Base-by-base conservation (phyloP, 306 rosid species). In the Echinosophora koreensis region DNA sequence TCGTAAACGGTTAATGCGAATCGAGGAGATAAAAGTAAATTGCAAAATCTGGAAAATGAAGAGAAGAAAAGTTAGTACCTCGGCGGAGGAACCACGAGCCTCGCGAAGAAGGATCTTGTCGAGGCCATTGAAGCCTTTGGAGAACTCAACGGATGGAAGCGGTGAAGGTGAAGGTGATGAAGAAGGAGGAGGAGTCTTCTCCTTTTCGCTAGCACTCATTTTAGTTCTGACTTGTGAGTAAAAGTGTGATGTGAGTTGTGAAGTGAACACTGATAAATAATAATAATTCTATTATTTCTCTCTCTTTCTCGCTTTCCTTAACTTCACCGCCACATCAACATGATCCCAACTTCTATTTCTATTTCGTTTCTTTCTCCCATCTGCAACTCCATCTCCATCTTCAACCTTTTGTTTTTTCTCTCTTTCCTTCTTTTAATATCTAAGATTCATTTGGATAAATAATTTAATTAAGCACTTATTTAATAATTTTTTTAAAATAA, bases 91-190 rank as follows among this genome's bases (percentile, higher is more conserved):
- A n/a, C 94, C 94, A 27, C 94, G 90, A 1, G 87, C 65, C 22
- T 90, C 84, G 68, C 88, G 88, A 46, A 84, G 91, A 18, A 92
- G 39, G 79, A 90, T 54, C 81, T 88, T 90, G n/a, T 90, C 86
- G 46, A 88, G 84, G 66, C 95, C 97, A 84, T 90, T 90, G 87
- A 79, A 1, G 82, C 93, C 97, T 52, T 87, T 94, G 80, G 42
- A n/a, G 30, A 88, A 42, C 10, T 85, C 88, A 3, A 72, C 76
- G 67, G 76, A 77, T 28, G 76, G 22, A 69, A 22, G 22, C 22
- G 79, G 18, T 28, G 85, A 59, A 15, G 76, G 76, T 7, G 47
- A 15, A 30, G 13, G 16, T 5, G 78, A 34, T 0, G 83, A 12
- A 51, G 74, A 71, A 51, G 60, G 4, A 2, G 66, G 8, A 35